These are phyloP conservation scores for Cryomyces minteri DNA, from an alignment of 495 filamentous ascomycete species.

Conservation along the genomic window DNA sequence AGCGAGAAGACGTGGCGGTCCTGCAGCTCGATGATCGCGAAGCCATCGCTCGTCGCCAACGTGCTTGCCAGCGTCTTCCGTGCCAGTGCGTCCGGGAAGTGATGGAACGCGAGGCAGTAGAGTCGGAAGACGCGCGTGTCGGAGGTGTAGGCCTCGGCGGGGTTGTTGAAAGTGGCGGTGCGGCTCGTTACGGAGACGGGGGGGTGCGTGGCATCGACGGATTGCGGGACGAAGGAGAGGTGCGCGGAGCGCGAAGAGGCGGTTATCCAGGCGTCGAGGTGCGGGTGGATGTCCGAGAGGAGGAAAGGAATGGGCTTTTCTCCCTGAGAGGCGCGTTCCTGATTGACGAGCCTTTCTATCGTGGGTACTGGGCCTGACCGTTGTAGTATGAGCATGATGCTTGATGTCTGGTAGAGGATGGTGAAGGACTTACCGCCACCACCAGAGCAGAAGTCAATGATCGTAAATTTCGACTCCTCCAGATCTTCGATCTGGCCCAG, in stretches of 20 bases:
- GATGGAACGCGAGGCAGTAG: slow-evolving; percentile 61
- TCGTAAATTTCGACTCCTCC: slow-evolving; percentile 4
- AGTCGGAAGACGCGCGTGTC: slow-evolving; percentile 35
- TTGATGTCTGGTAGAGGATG: slow-evolving; percentile 7
- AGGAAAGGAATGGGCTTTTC: slow-evolving; percentile 35
- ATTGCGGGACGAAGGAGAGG: slow-evolving; percentile 32
- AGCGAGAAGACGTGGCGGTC: slow-evolving; percentile 34
- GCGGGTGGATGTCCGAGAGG: slow-evolving; percentile 51
- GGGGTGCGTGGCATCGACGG: slow-evolving; percentile 43
- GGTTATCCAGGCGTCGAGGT: slow-evolving; percentile 39
- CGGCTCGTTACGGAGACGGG: slow-evolving; percentile 27
- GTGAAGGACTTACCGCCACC: slow-evolving; percentile 32
- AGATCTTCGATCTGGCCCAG: slow-evolving; percentile 4
- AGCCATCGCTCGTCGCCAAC: slow-evolving; percentile 40
- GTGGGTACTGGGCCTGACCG: slow-evolving; percentile 6
- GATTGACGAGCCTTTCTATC: slow-evolving; percentile 16
- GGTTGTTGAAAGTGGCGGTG: slow-evolving; percentile 1
- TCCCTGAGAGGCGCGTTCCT: slow-evolving; percentile 3
- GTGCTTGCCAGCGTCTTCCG: slow-evolving; percentile 38
- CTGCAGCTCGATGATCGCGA: slow-evolving; percentile 62
- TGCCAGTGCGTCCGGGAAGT: slow-evolving; percentile 48
- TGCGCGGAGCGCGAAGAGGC: slow-evolving; percentile 29
- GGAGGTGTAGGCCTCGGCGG: not conserved
- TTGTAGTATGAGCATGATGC: not conserved
- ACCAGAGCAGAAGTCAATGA: slow-evolving; percentile 61